Evolutionary conservation across 208 protist species (phyloP), one percentile per base, ranked within the genome.

Genomic region (Porcisia hertigi): DNA sequence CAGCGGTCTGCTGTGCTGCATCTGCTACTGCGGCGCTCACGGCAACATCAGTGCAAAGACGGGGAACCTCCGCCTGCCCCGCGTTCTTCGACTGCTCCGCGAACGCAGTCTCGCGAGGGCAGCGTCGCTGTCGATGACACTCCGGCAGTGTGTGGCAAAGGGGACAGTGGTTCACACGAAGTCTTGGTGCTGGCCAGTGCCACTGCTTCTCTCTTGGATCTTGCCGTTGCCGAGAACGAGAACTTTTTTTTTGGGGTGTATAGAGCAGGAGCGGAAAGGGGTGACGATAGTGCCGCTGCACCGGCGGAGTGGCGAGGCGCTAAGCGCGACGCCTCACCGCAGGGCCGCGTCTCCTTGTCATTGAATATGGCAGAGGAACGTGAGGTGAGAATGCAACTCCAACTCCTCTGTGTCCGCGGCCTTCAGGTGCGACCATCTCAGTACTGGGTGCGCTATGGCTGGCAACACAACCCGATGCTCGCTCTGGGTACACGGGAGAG

Each of bases 151-250:
- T 9, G 11, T 6, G 2, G 34, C 59, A 30, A 12, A 34, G 6
- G 45, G 63, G 12, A 67, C 36, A 18, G 14, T 36, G 18, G 30
- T 30, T 45, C 63, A 6, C 8, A 30, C 5, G 75, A 80, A 1
- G 80, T 82, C 4, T 23, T 77, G 18, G 76, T 82, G 54, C 49
- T 85, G 34, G 81, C 76, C 30, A 85, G 81, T 36, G 81, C 81
- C 43, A 85, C 81, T 18, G 60, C 76, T 16, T 82, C 81, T 4
- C 52, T 85, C 36, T 73, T 82, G 16, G 81, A 85, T 72, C 58
- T 85, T 20, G 47, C 76, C 65, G 39, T 80, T 52, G 43, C 73
- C 1, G 23, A 65, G 4, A 73, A 82, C 49, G 69, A 71, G 6
- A 60, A 73, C 53, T 85, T 82, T 58, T 71, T 73, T 58, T 84